These are phyloP conservation scores for Psilocybe tampanensis DNA, from an alignment of 768 basidiomycete genomes.

Conservation along the genomic window DNA sequence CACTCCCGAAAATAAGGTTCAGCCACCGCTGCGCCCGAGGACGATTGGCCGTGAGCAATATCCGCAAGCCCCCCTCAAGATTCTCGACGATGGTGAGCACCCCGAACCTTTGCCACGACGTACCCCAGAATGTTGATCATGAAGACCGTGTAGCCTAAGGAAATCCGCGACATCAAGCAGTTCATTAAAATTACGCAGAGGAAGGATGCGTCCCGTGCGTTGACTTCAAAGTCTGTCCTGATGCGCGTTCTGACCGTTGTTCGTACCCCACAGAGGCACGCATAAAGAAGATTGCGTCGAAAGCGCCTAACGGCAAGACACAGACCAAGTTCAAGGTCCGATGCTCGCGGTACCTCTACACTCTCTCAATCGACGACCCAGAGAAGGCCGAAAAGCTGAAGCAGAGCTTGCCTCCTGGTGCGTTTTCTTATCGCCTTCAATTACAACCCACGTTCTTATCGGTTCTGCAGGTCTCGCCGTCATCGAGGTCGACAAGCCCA, in stretches of 20 bases:
- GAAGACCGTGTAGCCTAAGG: conserved; percentile 72
- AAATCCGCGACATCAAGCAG: conserved; percentile 97
- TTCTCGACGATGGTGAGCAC: conserved; percentile 43
- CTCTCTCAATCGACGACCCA: conserved; percentile 92
- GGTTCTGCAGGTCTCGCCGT: conserved; percentile 64
- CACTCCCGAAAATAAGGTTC: conserved; percentile 32
- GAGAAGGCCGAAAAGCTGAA: conserved; percentile 99
- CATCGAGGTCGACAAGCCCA: conserved; percentile 68
- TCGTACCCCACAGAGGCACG: conserved; percentile 71
- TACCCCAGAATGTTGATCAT: conserved; percentile 6
- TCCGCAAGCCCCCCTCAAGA: conserved; percentile 33
- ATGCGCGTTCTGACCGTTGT: not conserved
- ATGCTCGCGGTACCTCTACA: conserved; percentile 96
- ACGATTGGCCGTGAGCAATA: conserved; percentile 16
- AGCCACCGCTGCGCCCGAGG: conserved; percentile 28
- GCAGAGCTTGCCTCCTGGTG: conserved; percentile 94
- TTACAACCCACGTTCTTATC: not conserved
- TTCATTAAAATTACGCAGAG: conserved; percentile 97
- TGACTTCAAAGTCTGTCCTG: not conserved
- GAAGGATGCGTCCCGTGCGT: conserved; percentile 96
- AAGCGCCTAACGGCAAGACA: conserved; percentile 67
- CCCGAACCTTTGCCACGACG: not conserved
- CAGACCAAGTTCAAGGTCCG: conserved; percentile 99
- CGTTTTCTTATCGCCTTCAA: conserved; percentile 29
- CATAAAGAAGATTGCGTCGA: conserved; percentile 91